Base-by-base conservation (phyloP, 2,329 filamentous ascomycete species). In the Corinectria fuckeliana region DNA sequence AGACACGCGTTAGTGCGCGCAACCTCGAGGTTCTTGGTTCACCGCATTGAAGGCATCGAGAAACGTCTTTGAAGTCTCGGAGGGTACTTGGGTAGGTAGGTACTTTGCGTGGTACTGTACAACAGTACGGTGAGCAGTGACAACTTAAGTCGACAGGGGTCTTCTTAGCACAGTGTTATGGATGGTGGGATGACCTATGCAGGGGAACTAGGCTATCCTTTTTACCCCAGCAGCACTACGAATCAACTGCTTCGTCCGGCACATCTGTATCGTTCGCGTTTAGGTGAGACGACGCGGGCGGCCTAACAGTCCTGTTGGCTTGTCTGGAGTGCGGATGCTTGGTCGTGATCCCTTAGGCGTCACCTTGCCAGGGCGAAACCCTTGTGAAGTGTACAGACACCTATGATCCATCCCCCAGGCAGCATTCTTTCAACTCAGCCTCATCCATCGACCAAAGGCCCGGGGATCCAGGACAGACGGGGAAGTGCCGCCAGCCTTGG, bases 1-100 rank as follows among this genome's bases (percentile, higher is more conserved):
- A 21, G 23, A 30, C n/a, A 34, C 42, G 18, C 28, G 52, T 41
- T 39, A 49, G 45, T 45, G 23, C n/a, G 39, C 39, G 3, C 39
- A 14, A n/a, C 11, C 11, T 44, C 18, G 26, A 34, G 23, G 20
- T 16, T 18, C 32, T 21, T 25, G 26, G 14, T 34, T 52, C 56
- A 54, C 56, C 50, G 56, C 26, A 28, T 21, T 56, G 56, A 58
- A 42, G 49, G 41, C 13, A 59, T 55, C 21, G 42, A 50, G 11
- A 28, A 54, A 38, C 25, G 28, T 59, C 56, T 36, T 39, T 36
- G 28, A 25, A n/a, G n/a, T n/a, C n/a, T n/a, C n/a, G n/a, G n/a
- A n/a, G n/a, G n/a, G n/a, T n/a, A n/a, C n/a, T n/a, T n/a, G n/a
- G n/a, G n/a, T n/a, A n/a, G n/a, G n/a, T n/a, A n/a, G n/a, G n/a